Conservation (phyloP, 2,329 filamentous ascomycete genomes). For the Lecanicillium sp. region DNA sequence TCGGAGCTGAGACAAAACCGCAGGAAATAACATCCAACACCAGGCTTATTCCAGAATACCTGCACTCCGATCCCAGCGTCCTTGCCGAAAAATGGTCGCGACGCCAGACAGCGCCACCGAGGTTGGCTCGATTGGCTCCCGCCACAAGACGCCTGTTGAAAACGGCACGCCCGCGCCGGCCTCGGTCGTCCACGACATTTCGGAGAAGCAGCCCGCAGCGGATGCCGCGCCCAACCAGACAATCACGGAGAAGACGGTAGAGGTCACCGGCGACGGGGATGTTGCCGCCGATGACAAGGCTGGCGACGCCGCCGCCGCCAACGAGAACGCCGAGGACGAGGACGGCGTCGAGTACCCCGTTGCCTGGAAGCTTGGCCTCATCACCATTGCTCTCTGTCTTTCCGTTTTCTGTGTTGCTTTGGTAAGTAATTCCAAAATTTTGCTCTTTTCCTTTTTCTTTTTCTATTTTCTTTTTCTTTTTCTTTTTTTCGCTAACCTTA, state of each 20-base stretch:
- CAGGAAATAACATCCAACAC: not conserved
- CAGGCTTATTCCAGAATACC: not conserved
- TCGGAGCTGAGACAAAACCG: not conserved
- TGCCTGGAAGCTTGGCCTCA: constrained; percentile 12
- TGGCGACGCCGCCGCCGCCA: not conserved
- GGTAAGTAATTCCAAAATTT: constrained; percentile 32
- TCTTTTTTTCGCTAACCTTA: constrained; percentile 44
- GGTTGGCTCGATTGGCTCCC: constrained; percentile 10
- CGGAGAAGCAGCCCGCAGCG: not conserved
- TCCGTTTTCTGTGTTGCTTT: constrained; percentile 14
- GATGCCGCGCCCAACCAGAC: not conserved
- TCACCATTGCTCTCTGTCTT: constrained; percentile 13
- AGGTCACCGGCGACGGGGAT: not conserved
- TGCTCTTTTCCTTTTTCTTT: constrained; percentile 40
- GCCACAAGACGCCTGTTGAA: constrained; percentile 5
- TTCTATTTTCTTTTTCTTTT: not conserved
- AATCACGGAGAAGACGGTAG: not conserved
- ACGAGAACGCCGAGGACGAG: constrained; percentile 20
- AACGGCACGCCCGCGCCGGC: not conserved
- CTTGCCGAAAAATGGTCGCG: not conserved
- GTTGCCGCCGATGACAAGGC: not conserved
- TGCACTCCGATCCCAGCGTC: not conserved
- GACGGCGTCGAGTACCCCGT: constrained; percentile 28
- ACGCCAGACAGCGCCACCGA: constrained; percentile 12
- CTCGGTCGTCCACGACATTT: not conserved